Evolutionary conservation across 164 flowering plant species (phyloP), one percentile per base, ranked within the genome.

Genomic region (Euptelea pleiosperma): DNA sequence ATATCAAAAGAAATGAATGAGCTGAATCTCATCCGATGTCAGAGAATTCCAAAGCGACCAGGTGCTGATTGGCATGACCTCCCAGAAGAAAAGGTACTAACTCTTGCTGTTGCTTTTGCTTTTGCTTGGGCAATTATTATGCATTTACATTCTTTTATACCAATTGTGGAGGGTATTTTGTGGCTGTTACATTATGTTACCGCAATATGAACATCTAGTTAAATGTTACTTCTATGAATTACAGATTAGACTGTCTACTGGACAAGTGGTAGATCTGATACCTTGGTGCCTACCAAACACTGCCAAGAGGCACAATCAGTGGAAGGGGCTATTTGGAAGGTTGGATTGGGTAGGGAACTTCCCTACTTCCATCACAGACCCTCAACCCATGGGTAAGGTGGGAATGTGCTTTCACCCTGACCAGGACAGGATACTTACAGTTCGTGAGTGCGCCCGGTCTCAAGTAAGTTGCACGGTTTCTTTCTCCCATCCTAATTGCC

Each of bases 61-160:
- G 98, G 96, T 63, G 77, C 96, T 51, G 98, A 92, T 80, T 92
- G 98, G 98, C 95, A 70, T 59, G 81, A 80, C 41, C 95, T 92
- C 18, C 95, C 95, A 3, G 88, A 85, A 37, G 96, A 89, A 51
- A 89, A 92, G 96, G 98, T 86, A 54, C 31, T 1, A 16, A 36
- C 15, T 56, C 19, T 45, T n/a, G 19, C 54, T 18, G 11, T 26
- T 18, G 31, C 28, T 56, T 33, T 8, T 41, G 42, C 54, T 28
- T 31, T 14, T 52, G 48, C 43, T 48, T 22, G n/a, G n/a, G n/a
- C n/a, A n/a, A n/a, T n/a, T n/a, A n/a, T n/a, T n/a, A n/a, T n/a
- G n/a, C n/a, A n/a, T n/a, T n/a, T n/a, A n/a, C n/a, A n/a, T n/a
- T n/a, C n/a, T n/a, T n/a, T n/a, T n/a, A n/a, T n/a, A n/a, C n/a